Evolutionary conservation across 345 rosid species (phyloP), one percentile per base, ranked within the genome.

Genomic region (Euclidium syriacum): DNA sequence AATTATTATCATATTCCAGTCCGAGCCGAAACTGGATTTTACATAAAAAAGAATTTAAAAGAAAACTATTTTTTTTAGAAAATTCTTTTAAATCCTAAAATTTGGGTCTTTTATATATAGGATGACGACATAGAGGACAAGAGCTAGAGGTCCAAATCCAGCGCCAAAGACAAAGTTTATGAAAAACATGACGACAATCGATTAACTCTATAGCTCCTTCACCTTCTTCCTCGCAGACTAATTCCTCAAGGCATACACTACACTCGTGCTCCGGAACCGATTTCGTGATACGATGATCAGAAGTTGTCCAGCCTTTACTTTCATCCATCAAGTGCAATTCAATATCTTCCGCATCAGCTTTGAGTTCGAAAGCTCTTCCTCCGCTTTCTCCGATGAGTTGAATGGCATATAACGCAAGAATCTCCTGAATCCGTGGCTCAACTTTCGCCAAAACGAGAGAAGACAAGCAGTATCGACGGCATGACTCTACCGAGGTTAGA

Each of bases 301-400:
- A 18, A 52, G 41, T 52, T 17, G 58, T 19, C 58, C 42, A 52
- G 11, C 58, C 42, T 33, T 33, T 52, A 12, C 18, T 52, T 20
- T 33, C 58, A 32, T 52, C 42, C 58, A 33, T 52, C 58, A 52
- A 52, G 27, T 33, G 29, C 36, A 12, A 18, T n/a, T 52, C 41
- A 52, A 52, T 41, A 52, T 52, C 56, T 51, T 51, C 39, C 25
- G 39, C 57, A 30, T 52, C 57, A 18, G 57, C 26, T 52, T 52
- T 52, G 40, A 52, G 40, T 10, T 32, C 29, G 29, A 53, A 53
- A n/a, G 58, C 19, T 53, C 27, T 53, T 34, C 58, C 29, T 34
- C 9, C 1, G 24, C 40, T 52, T 19, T 52, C 58, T 7, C 59
- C 30, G n/a, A 11, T 18, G 30, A 53, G 59, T 22, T 35, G 59